Evolutionary conservation across 805 yeast species (phyloP).

Genomic region (Danielia reshetovae): DNA sequence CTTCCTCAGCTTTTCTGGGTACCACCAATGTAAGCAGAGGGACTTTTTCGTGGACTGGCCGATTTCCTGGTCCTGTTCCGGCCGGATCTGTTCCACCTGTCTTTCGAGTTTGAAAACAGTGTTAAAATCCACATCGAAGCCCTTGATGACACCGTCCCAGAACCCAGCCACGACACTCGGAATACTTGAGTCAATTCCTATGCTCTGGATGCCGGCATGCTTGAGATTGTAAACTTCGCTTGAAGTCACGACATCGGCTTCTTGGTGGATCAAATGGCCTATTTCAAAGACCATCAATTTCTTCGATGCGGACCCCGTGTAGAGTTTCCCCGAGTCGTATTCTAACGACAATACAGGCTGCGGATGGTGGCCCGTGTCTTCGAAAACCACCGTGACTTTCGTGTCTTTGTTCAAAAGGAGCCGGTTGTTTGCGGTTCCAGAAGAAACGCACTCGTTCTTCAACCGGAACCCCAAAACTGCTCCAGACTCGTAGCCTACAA

Average conservation of each 20-base stretch:
- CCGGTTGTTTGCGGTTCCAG: slow-evolving; percentile 3
- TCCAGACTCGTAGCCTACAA: slow-evolving; percentile 75
- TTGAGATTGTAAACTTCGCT: slow-evolving; percentile 7
- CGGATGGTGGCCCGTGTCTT: slow-evolving; percentile 42
- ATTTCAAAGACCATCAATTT: slow-evolving; percentile 29
- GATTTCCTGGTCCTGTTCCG: slow-evolving; percentile 3
- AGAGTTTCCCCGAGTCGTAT: slow-evolving; percentile 25
- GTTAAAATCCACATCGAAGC: slow-evolving; percentile 4
- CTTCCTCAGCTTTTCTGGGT: slow-evolving; percentile 9
- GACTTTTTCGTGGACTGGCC: slow-evolving; percentile 12
- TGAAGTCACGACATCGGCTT: not conserved
- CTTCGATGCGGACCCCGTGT: slow-evolving; percentile 50
- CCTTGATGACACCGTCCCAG: slow-evolving; percentile 51
- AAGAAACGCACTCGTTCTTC: slow-evolving; percentile 9
- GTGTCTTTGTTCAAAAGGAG: slow-evolving; percentile 25
- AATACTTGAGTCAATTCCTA: slow-evolving; percentile 10
- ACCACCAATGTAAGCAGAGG: slow-evolving; percentile 9
- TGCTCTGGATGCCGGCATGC: slow-evolving; percentile 19
- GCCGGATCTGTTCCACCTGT: slow-evolving; percentile 11
- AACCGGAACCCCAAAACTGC: slow-evolving; percentile 34
- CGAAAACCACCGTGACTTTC: slow-evolving; percentile 14
- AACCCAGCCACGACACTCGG: slow-evolving; percentile 30
- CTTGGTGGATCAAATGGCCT: not conserved
- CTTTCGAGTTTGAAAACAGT: slow-evolving; percentile 8
- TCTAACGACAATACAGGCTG: slow-evolving; percentile 50